Evolutionary conservation across 345 rosid species (phyloP), one percentile per base, ranked within the genome.

Genomic region (Brassica carinata): DNA sequence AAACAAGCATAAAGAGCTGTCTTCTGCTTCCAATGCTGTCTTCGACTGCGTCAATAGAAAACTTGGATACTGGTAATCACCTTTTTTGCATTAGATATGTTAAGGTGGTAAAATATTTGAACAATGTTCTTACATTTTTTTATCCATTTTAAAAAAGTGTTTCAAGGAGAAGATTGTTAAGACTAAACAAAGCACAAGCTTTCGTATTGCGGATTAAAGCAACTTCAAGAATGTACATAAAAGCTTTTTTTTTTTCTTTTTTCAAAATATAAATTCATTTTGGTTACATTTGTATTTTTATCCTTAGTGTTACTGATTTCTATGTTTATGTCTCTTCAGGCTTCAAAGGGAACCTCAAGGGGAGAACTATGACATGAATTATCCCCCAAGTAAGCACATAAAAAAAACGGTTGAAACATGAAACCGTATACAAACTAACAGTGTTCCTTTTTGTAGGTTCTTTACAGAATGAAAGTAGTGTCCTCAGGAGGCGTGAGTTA

Each of bases 401-500:
- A 18, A 15, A 74, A 33, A 8, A 10, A 59, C 17, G 7, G 68
- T 0, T 57, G 13, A 73, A 72, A 72, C 59, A 29, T 30, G 64
- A 73, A 69, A 63, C 62, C 23, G 29, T 3, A 19, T 19, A 40
- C 27, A 7, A 62, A 55, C 61, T 55, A 55, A 51, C 58, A n/a
- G 8, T 14, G 18, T 51, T n/a, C n/a, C n/a, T 48, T 51, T 51
- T 14, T 69, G 34, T 14, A 80, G 80, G 33, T 58, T 55, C 34
- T 57, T 53, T 38, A 33, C 43, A 64, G 67, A 87, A 86, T 11
- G 79, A 83, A 80, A 69, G 73, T 59, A 83, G 75, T 73, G 72
- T 74, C 68, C 80, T 84, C 61, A 80, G 81, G 59, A 93, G 90
- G 7, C 94, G 97, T 13, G 87, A 84, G 81, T 86, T 96, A 43